Base-by-base conservation (phyloP, 1,284 basidiomycete species). In the Naganishia sp. region DNA sequence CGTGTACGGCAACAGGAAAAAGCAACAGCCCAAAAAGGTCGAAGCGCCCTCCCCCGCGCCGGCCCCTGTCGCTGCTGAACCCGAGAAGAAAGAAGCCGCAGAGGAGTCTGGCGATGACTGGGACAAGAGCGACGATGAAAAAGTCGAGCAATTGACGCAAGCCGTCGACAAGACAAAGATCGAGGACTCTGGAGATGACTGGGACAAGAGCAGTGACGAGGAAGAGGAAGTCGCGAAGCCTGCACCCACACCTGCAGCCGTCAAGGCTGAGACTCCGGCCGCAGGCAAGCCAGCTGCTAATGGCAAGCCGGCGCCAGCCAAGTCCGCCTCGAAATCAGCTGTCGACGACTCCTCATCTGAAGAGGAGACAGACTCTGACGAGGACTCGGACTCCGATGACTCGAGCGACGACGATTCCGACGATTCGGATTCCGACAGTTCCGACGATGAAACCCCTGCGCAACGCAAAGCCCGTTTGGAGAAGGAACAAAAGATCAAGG, bases 181-280 rank as follows among this genome's bases (percentile, higher is more conserved):
- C 43, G 76, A 78, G 65, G 78, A 75, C 41, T 66, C 58, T 4
- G 70, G 54, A 2, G 79, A 92, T 69, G 89, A 92, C 70, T 96
- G 93, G 94, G 94, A 96, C 68, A 89, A 86, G 31, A 87, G 87
- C 45, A 90, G 88, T 68, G 89, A 89, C 10, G 89, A 86, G 65
- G 84, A 85, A 65, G 81, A 81, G 58, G 86, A 84, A 21, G 39
- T 57, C 39, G 21, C 62, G 15, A 32, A 57, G 31, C 49, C 70
- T 9, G 67, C 49, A 60, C 63, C 68, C 46, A 67, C 66, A 53
- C 47, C 67, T 17, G 67, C 71, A 2, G 76, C 77, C 66, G 69
- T 76, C 25, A 74, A 77, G 65, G 21, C 45, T 7, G 57, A 71
- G 35, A 57, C 67, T 2, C 61, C 69, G n/a, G 54, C 68, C 6